Evolutionary conservation across 2,329 filamentous ascomycete species (phyloP), one percentile per base, ranked within the genome.

Genomic region (Thermoascus crustaceus): DNA sequence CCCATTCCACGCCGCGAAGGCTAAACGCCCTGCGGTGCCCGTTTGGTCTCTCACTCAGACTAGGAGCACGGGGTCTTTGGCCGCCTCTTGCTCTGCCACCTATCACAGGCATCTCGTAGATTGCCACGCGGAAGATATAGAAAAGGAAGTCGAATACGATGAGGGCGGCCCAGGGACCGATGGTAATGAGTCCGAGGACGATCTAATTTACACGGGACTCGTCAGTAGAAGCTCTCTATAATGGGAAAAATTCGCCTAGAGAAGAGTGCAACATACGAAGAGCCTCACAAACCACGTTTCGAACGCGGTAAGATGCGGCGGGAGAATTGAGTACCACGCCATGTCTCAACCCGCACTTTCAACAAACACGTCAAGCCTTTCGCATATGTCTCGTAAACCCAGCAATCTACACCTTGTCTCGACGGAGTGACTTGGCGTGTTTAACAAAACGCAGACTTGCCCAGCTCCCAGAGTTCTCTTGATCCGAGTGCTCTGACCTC

Each of bases 321-420:
- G 79, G 21, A 83, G 69, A 39, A 83, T 71, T 2, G 78, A 82
- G 44, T 78, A 76, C 66, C 75, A 72, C 29, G 72, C 71, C 79
- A 82, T 82, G 7, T 3, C 20, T 24, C 22, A n/a, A 29, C 6
- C 8, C 13, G 16, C 11, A 17, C 14, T 29, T 17, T 7, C 14
- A 13, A 29, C 18, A 9, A 13, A 29, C 26, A 26, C 14, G 26
- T 3, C 7, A 7, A 9, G 10, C 14, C 13, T 13, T 29, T 16
- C 5, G 2, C 11, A 24, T 24, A 24, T 7, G 22, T 29, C 18
- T 10, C 18, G 26, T 16, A 16, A 7, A 7, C 13, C 13, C 13
- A 16, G n/a, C 16, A 7, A 16, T 3, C 26, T 17, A 13, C 13
- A 16, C 13, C 13, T 29, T 16, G 18, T 7, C 26, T 29, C 7